These are phyloP conservation scores for Musa schizocarpa DNA, from an alignment of 176 grass and related monocot species.

Conservation along the genomic window DNA sequence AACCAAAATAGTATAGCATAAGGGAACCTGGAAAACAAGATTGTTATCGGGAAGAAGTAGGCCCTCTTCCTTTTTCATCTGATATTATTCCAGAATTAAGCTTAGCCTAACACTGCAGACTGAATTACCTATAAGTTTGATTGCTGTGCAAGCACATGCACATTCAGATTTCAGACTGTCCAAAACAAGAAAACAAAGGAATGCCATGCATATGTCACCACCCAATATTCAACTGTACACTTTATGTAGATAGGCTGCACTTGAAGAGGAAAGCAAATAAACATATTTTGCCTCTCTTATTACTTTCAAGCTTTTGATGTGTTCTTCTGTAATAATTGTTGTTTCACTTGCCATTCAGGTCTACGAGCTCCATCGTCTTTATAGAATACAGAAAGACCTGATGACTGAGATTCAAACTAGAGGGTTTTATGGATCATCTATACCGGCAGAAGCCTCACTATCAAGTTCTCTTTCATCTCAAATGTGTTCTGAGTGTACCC, in stretches of 20 bases:
- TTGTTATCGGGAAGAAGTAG: too few species aligned
- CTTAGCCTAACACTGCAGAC: too few species aligned
- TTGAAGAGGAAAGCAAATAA: not conserved
- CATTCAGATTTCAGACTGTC: too few species aligned
- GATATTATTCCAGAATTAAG: too few species aligned
- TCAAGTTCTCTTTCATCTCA: conserved; percentile 36
- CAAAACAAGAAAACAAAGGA: too few species aligned
- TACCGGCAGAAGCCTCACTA: conserved; percentile 23
- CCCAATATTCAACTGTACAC: not conserved
- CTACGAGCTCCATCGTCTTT: conserved; percentile 66
- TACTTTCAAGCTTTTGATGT: conserved; percentile 6
- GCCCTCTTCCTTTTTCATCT: too few species aligned
- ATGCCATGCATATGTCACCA: too few species aligned
- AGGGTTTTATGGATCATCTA: conserved; percentile 25
- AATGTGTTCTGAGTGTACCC: conserved; percentile 17
- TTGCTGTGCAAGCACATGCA: too few species aligned
- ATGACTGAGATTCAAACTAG: conserved; percentile 38
- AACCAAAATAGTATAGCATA: too few species aligned
- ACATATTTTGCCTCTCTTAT: not conserved
- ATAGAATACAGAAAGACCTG: conserved; percentile 70
- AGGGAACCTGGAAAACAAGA: too few species aligned
- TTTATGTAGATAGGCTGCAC: not conserved
- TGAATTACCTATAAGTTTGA: too few species aligned
- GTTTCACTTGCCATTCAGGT: conserved; percentile 35
- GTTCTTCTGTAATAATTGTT: conserved; percentile 22